These are phyloP conservation scores for Aspergillus conjunctus DNA, from an alignment of 495 filamentous ascomycete species.

Conservation along the genomic window DNA sequence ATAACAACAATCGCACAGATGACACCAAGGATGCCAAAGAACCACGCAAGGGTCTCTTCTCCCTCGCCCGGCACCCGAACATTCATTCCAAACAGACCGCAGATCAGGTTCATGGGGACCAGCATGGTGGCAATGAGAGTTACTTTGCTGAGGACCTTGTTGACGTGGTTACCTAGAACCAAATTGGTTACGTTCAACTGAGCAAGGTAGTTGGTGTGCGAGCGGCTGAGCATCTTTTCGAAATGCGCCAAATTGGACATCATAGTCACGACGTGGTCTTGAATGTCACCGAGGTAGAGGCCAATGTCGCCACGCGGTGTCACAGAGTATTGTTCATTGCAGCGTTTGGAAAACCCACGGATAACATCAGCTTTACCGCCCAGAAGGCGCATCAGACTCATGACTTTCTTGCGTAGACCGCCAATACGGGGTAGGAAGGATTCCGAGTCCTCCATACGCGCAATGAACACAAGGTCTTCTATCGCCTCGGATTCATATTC, in stretches of 20 bases:
- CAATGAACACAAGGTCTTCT: constrained; percentile 91
- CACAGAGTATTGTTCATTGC: constrained; percentile 93
- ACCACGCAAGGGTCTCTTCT: constrained; percentile 62
- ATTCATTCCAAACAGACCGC: constrained; percentile 98
- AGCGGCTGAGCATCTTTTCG: constrained; percentile 94
- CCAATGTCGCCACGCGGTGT: constrained; percentile 95
- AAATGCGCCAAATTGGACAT: constrained; percentile 93
- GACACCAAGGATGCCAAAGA: constrained; percentile 75
- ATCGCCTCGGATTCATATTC: constrained; percentile 89
- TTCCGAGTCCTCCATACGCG: constrained; percentile 84
- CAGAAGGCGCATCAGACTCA: constrained; percentile 87
- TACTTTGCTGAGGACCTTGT: constrained; percentile 87
- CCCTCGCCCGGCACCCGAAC: constrained; percentile 74
- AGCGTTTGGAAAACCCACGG: constrained; percentile 94
- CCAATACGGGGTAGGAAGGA: constrained; percentile 86
- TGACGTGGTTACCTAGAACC: constrained; percentile 75
- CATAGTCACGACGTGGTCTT: constrained; percentile 99
- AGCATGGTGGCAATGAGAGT: constrained; percentile 94
- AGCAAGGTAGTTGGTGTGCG: constrained; percentile 95
- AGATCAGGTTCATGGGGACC: constrained; percentile 94
- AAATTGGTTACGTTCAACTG: constrained; percentile 91
- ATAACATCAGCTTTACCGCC: constrained; percentile 98
- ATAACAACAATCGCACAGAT: constrained; percentile 62
- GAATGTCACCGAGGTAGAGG: constrained; percentile 93
- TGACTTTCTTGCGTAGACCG: constrained; percentile 88